Base-by-base conservation (phyloP, 495 filamentous ascomycete genomes). In the Elasticomyces elasticus region DNA sequence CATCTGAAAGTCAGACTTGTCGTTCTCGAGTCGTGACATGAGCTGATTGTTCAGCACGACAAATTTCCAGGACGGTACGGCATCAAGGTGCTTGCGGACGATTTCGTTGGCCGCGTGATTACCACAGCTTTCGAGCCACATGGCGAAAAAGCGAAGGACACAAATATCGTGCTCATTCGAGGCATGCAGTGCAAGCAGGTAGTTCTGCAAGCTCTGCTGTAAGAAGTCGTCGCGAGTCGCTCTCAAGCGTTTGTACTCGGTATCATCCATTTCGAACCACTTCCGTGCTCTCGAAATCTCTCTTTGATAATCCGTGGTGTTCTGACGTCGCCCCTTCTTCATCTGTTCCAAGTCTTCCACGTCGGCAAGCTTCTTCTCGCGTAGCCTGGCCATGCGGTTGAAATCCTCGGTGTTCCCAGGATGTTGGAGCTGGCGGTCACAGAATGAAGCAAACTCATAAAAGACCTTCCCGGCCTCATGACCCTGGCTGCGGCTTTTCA, bases 21-120 rank as follows among this genome's bases (percentile, higher is more conserved):
- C 75, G 59, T 90, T 80, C 46, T 94, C 80, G 13, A 97, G 73
- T 20, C 92, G 83, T 12, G 92, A 97, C 2, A 89, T 88, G 17
- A 97, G 79, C 65, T 99, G 92, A 64, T 95, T 99, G 84, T 95
- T 95, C 52, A 97, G 69, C 17, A 86, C 70, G 1, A 86, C 92
- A 65, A 99, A 95, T 58, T 99, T 99, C 35, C 86, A 75, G 46
- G 85, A 95, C 17, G 89, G 83, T 1, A 97, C 92, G 41, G 79
- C 71, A 19, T 67, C 56, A 37, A 97, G 74, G 62, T 86, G 72
- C 59, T 76, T 78, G 38, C 72, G 75, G 23, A 94, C 90, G 2
- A 87, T 85, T 27, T 76, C 73, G 60, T 96, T 96, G 2, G 86
- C 83, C 28, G 81, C 78, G 2, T 76, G 67, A 55, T 80, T 80